Conservation (phyloP, 2,329 filamentous ascomycete genomes). For the Aspergillus puulaauensis region DNA sequence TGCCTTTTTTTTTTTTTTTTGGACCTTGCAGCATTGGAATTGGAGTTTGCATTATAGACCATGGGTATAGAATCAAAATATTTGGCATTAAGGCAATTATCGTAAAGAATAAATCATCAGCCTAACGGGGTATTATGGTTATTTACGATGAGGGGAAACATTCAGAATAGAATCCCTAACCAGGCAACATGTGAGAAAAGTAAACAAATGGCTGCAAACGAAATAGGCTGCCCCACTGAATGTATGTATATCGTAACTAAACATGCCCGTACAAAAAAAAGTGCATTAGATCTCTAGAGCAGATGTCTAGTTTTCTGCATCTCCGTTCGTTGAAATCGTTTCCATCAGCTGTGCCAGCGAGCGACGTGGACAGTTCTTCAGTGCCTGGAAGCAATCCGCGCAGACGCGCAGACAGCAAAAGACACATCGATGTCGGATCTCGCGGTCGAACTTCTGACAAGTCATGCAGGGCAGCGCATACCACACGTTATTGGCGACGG, state of each 20-base stretch:
- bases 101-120: conserved; percentile 1
- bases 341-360: conserved; percentile 36
- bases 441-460: conserved; percentile 39
- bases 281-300: not conserved
- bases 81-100: not conserved
- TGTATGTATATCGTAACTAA: not conserved
- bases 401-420: conserved; percentile 46
- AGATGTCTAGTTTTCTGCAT: not conserved
- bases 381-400: conserved; percentile 30
- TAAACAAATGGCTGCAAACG: not conserved
- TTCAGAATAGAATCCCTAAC: not conserved
- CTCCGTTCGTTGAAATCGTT: conserved; percentile 12
- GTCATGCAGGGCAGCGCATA: conserved; percentile 45
- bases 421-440: conserved; percentile 40
- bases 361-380: conserved; percentile 34
- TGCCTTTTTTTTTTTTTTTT: conserved; percentile 4
- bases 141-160: conserved; percentile 3
- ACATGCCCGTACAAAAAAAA: not conserved
- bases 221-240: not conserved
- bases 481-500: conserved; percentile 36
- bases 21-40: conserved; percentile 3
- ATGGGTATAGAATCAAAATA: not conserved
- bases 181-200: not conserved
- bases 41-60: not conserved
- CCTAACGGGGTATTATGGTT: conserved; percentile 12